Conservation (phyloP, 345 rosid genomes). For the Ceriops zippeliana region DNA sequence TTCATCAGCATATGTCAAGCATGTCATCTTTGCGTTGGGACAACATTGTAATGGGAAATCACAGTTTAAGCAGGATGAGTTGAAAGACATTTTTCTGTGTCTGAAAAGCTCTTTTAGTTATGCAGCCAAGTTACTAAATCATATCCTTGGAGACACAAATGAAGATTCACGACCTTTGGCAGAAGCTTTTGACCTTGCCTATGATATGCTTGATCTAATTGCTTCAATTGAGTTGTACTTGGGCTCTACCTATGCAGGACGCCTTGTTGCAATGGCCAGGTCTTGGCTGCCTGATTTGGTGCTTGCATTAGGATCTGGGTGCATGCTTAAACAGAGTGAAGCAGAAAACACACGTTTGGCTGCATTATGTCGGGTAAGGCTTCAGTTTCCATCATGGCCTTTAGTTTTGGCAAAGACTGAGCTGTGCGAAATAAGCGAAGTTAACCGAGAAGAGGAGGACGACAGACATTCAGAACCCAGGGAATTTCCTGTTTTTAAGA, state of each 20-base stretch:
- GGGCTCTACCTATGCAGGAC: slow-evolving; percentile 50
- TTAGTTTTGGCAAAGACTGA: slow-evolving; percentile 48
- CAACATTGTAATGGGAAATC: slow-evolving; percentile 33
- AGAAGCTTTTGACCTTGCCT: slow-evolving; percentile 60
- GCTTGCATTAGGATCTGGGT: slow-evolving; percentile 63
- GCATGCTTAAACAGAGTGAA: slow-evolving; percentile 36
- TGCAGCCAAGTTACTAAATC: slow-evolving; percentile 64
- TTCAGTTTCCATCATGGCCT: slow-evolving; percentile 62
- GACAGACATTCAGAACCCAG: slow-evolving; percentile 26
- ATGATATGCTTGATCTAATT: slow-evolving; percentile 54
- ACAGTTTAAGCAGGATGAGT: slow-evolving; percentile 46
- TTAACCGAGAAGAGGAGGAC: slow-evolving; percentile 36
- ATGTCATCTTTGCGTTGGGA: slow-evolving; percentile 36
- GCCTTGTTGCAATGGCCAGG: slow-evolving; percentile 50
- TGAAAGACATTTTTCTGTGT: slow-evolving; percentile 48
- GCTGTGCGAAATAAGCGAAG: slow-evolving; percentile 36
- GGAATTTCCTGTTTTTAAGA: slow-evolving; percentile 43
- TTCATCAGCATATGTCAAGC: slow-evolving; percentile 48
- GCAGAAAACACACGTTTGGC: slow-evolving; percentile 31
- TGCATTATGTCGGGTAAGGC: slow-evolving; percentile 40
- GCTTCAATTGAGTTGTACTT: slow-evolving; percentile 41
- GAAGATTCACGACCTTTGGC: slow-evolving; percentile 41
- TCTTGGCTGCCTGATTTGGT: slow-evolving; percentile 89
- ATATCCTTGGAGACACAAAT: slow-evolving; percentile 41
- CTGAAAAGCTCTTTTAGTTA: slow-evolving; percentile 74